phyloP scores from a whole-genome alignment of 768 basidiomycete genomes.

The Boletus subparvulus region DNA sequence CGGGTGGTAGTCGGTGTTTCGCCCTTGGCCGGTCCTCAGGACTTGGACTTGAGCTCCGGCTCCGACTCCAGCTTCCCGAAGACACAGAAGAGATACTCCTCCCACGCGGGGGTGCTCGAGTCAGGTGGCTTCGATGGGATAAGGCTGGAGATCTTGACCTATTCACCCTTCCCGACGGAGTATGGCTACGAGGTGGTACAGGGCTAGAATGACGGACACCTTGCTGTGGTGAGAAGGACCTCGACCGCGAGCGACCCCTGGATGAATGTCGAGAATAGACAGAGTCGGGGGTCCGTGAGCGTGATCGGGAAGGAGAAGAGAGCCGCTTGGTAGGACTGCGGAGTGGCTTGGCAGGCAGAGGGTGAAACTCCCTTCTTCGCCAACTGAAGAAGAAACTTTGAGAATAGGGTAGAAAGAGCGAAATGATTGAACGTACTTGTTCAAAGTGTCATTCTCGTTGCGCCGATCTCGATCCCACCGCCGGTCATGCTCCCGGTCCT shows the following conservation, averaged over 20 bases:
- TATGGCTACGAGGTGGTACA: constrained; percentile 43
- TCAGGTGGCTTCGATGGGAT: constrained; percentile 41
- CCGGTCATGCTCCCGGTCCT: constrained; percentile 26
- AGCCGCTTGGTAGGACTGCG: constrained; percentile 39
- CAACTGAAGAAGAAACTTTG: constrained; percentile 45
- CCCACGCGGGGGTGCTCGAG: constrained; percentile 35
- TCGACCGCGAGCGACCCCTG: constrained; percentile 62
- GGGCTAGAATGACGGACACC: constrained; percentile 58
- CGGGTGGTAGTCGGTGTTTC: constrained; percentile 62
- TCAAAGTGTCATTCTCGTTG: constrained; percentile 63
- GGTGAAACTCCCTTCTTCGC: constrained; percentile 57
- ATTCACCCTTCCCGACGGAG: constrained; percentile 46
- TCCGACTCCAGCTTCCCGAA: constrained; percentile 56
- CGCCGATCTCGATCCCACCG: constrained; percentile 43
- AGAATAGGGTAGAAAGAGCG: constrained; percentile 7
- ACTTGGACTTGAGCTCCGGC: constrained; percentile 51
- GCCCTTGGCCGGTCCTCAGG: constrained; percentile 51
- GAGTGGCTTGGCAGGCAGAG: constrained; percentile 40
- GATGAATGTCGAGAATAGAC: constrained; percentile 63
- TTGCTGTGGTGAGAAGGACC: constrained; percentile 55
- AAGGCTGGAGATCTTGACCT: constrained; percentile 42
- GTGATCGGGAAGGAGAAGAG: constrained; percentile 50
- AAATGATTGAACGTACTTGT: constrained; percentile 56
- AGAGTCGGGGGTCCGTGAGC: constrained; percentile 60
- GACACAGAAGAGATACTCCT: constrained; percentile 56